These are phyloP conservation scores for Tolypocladium inflatum DNA, from an alignment of 2,329 filamentous ascomycete species.

Conservation along the genomic window DNA sequence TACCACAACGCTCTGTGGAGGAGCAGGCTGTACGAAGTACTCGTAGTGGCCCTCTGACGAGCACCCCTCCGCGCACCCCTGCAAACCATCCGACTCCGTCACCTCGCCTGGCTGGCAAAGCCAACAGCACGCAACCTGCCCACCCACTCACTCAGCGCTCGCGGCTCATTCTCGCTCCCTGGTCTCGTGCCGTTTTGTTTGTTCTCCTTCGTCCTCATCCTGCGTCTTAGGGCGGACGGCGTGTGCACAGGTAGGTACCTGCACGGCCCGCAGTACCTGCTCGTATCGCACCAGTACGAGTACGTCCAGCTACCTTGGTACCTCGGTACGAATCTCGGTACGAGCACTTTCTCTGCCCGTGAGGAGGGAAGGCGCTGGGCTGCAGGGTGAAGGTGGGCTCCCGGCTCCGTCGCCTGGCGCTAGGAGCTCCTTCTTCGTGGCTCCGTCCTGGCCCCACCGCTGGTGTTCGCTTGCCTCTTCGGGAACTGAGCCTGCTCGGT, in stretches of 20 bases:
- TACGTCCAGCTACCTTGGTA: neutral
- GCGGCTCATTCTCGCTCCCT: neutral
- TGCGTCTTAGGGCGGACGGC: neutral
- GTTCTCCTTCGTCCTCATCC: neutral
- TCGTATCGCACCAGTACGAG: too few relatives aligned
- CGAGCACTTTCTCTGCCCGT: neutral
- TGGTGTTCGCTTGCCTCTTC: neutral
- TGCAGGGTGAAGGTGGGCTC: neutral
- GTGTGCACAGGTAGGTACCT: neutral
- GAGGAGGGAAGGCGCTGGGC: neutral
- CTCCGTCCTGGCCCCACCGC: neutral
- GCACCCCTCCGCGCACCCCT: neutral
- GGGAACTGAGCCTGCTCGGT: neutral
- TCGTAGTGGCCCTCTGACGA: neutral
- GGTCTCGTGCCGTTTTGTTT: neutral
- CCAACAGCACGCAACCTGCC: neutral
- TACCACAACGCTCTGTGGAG: neutral
- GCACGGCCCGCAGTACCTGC: neutral
- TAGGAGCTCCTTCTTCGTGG: neutral
- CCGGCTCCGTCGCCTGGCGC: neutral
- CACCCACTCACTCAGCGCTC: neutral
- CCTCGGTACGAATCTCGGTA: neutral
- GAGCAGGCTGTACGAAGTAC: neutral
- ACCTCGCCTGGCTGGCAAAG: neutral
- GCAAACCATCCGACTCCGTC: neutral